phyloP scores from a whole-genome alignment of 805 yeast genomes.

The Candida quercuum region DNA sequence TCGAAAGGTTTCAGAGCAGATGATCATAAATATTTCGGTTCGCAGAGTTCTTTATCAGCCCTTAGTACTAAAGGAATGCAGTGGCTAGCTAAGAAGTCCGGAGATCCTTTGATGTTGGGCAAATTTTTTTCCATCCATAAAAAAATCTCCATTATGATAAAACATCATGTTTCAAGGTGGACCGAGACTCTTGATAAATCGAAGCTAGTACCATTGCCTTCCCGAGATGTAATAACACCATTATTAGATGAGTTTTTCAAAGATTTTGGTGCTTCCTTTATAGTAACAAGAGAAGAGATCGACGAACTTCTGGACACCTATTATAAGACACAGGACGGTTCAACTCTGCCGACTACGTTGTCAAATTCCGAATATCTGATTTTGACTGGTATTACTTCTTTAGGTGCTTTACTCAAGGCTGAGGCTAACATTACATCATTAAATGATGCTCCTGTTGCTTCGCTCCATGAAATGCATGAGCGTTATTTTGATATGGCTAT shows the following conservation, averaged over 20 bases:
- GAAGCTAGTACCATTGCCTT: constrained; percentile 27
- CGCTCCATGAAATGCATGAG: constrained; percentile 24
- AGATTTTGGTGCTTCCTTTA: constrained; percentile 6
- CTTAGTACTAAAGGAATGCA: constrained; percentile 35
- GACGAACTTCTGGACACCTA: constrained; percentile 15
- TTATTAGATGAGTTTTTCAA: constrained; percentile 13
- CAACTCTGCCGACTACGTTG: constrained; percentile 7
- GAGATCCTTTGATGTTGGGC: constrained; percentile 11
- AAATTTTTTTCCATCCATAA: constrained; percentile 23
- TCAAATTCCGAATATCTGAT: constrained; percentile 28
- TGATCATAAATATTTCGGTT: constrained; percentile 16
- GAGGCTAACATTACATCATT: not conserved
- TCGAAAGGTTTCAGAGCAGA: constrained; percentile 2
- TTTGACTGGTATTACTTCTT: constrained; percentile 25
- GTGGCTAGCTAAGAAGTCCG: constrained; percentile 28
- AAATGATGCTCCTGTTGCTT: constrained; percentile 10
- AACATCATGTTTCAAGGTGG: constrained; percentile 25
- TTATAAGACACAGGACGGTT: constrained; percentile 8
- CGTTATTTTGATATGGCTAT: constrained; percentile 35
- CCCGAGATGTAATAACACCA: constrained; percentile 15
- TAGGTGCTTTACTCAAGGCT: constrained; percentile 14
- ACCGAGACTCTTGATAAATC: constrained; percentile 27
- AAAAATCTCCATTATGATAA: constrained; percentile 15
- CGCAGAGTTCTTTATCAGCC: constrained; percentile 29
- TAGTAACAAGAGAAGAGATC: constrained; percentile 13